Evolutionary conservation across 2,329 filamentous ascomycete genomes (phyloP).

Genomic region (Pseudocercospora fuligena): DNA sequence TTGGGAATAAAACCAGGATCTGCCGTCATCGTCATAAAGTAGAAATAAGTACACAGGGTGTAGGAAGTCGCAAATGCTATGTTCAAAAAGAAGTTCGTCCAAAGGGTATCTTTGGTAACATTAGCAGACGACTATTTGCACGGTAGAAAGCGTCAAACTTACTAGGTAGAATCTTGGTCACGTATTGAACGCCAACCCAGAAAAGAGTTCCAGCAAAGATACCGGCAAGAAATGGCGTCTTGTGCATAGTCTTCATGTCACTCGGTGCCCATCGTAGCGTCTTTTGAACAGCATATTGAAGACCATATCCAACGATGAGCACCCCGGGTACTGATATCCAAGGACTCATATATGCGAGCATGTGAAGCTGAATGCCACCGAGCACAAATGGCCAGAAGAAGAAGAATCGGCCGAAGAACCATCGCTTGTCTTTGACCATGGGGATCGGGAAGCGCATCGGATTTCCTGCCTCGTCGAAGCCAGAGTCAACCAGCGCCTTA

Average conservation of each 20-base stretch:
- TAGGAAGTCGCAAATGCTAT: conserved; percentile 71
- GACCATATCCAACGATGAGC: conserved; percentile 66
- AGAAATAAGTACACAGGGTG: conserved; percentile 79
- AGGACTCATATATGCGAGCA: conserved; percentile 74
- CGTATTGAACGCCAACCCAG: conserved; percentile 76
- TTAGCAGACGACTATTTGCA: conserved; percentile 19
- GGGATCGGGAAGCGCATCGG: conserved; percentile 74
- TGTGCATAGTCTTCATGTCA: conserved; percentile 88
- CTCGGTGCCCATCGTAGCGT: conserved; percentile 80
- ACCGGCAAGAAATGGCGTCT: conserved; percentile 90
- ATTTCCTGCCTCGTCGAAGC: conserved; percentile 79
- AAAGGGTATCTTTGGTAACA: conserved; percentile 63
- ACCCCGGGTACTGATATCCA: conserved; percentile 77
- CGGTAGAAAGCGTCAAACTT: conserved; percentile 40
- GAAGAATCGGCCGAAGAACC: conserved; percentile 81
- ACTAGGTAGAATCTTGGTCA: conserved; percentile 75
- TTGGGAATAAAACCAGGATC: conserved; percentile 96
- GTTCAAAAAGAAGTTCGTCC: conserved; percentile 74
- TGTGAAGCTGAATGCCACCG: conserved; percentile 70
- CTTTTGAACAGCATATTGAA: conserved; percentile 79
- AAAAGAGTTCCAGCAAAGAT: conserved; percentile 90
- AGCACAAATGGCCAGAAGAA: conserved; percentile 87
- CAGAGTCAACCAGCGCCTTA: conserved; percentile 79
- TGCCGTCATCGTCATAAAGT: conserved; percentile 79
- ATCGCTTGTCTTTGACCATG: conserved; percentile 75